These are phyloP conservation scores for Inosperma sp. DNA, from an alignment of 768 basidiomycete genomes.

Conservation along the genomic window DNA sequence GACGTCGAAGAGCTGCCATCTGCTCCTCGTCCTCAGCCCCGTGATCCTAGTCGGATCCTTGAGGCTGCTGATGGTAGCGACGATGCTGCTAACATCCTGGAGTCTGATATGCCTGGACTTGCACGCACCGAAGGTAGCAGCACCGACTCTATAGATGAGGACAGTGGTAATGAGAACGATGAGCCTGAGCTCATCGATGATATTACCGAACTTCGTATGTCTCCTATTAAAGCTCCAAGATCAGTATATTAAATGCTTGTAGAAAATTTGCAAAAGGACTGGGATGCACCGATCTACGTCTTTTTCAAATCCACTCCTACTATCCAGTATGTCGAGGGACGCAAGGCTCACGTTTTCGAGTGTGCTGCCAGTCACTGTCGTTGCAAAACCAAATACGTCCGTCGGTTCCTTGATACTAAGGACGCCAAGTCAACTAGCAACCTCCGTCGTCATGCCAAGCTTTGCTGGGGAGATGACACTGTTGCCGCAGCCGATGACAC, in stretches of 20 bases:
- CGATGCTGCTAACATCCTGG: not conserved
- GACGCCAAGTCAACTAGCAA: slow-evolving; percentile 28
- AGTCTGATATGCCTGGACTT: not conserved
- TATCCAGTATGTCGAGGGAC: slow-evolving; percentile 4
- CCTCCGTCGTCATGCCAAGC: slow-evolving; percentile 21
- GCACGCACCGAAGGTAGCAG: not conserved
- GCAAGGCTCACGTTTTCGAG: no score
- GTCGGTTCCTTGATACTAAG: slow-evolving; percentile 21
- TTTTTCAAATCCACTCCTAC: slow-evolving; percentile 4
- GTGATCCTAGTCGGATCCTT: not conserved
- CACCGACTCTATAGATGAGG: not conserved
- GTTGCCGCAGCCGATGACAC: not conserved
- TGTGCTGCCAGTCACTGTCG: no score
- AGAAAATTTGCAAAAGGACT: slow-evolving; percentile 3
- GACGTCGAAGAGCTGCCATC: not conserved
- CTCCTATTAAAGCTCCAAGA: not conserved
- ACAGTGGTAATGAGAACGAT: not conserved
- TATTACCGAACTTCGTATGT: not conserved
- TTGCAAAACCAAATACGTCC: slow-evolving; percentile 1
- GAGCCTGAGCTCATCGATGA: not conserved
- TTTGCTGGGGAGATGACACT: slow-evolving; percentile 35
- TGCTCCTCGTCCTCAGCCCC: not conserved
- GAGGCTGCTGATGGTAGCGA: slow-evolving; percentile 5
- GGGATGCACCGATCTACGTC: slow-evolving; percentile 5
- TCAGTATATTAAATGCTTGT: not conserved